Evolutionary conservation across 106 monocot species (phyloP), one percentile per base, ranked within the genome.

Genomic region (Cymbidium sinense): DNA sequence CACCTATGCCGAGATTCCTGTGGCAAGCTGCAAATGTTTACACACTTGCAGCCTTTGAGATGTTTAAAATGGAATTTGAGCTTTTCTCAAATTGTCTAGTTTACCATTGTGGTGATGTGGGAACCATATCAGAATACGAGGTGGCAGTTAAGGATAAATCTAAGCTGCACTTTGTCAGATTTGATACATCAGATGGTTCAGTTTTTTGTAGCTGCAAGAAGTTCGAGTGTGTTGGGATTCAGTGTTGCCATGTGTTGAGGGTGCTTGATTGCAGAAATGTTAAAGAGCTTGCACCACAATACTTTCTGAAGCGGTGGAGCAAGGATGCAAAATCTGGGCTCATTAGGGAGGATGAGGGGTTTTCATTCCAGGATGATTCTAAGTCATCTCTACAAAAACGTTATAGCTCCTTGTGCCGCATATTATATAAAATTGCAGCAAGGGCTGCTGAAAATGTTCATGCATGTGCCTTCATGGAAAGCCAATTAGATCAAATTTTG

Each of bases 1-100:
- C 44, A 27, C 13, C 44, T 18, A 44, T 23, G 12, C 15, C 47
- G 43, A 74, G 74, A 21, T 43, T 74, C n/a, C 44, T 44, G 43
- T 74, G 74, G 74, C 41, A 74, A 74, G 74, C 74, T 74, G 74
- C 74, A 74, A 74, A 74, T 74, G 44, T 47, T 13, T 74, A 74
- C 44, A 74, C 74, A 74, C 74, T 2, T 74, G 41, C 44, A 27
- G 74, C 44, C 43, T 74, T 43, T 74, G 74, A 74, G 43, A 74
- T 74, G 74, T 74, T 74, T 44, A 74, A 28, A 74, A 47, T 74
- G 74, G 74, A 74, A 41, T 74, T 74, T 47, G 74, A 74, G 28
- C 74, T 74, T 44, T 1, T 74, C 27, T 21, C 74, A 4, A 44
- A 74, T 74, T 74, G 74, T 28, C 12, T 74, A 7, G 74, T 74